phyloP scores from a whole-genome alignment of 208 protist species.

The Crithidia expoeki region DNA sequence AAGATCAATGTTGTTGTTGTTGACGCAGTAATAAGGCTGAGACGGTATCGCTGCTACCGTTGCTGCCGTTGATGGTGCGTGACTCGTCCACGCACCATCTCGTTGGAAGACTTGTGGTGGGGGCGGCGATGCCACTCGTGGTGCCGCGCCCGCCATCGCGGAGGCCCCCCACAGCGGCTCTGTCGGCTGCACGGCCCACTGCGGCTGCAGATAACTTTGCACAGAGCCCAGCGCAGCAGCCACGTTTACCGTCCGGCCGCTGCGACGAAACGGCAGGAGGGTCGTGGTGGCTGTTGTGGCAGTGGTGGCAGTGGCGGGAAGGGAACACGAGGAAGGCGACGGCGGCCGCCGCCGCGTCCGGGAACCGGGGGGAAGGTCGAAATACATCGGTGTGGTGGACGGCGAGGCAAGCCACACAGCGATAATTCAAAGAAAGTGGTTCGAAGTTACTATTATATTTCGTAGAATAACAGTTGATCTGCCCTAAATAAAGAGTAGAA shows the following conservation, averaged over 20 bases:
- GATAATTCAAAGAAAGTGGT: no score
- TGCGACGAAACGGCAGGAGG: slow-evolving; percentile 42
- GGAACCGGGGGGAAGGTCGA: background rate
- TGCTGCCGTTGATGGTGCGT: slow-evolving; percentile 7
- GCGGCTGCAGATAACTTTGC: slow-evolving; percentile 22
- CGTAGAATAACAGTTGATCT: no score
- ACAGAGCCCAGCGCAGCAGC: slow-evolving; percentile 24
- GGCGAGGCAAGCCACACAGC: no score
- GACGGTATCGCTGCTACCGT: background rate
- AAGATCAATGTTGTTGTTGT: background rate
- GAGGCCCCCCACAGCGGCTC: slow-evolving; percentile 2
- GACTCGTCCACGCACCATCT: background rate
- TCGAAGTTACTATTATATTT: no score
- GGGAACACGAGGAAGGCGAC: background rate
- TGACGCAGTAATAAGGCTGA: background rate
- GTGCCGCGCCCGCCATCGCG: background rate
- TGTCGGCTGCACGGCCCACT: slow-evolving; percentile 4
- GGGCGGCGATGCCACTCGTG: background rate
- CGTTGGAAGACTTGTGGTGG: background rate
- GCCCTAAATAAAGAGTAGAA: no score
- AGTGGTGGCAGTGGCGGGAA: background rate
- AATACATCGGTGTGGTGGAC: no score
- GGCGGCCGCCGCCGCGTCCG: background rate
- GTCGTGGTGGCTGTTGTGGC: slow-evolving; percentile 6
- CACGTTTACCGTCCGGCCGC: slow-evolving; percentile 25